Base-by-base conservation (phyloP, 2,329 filamentous ascomycete species). In the Hirsutella thompsonii region DNA sequence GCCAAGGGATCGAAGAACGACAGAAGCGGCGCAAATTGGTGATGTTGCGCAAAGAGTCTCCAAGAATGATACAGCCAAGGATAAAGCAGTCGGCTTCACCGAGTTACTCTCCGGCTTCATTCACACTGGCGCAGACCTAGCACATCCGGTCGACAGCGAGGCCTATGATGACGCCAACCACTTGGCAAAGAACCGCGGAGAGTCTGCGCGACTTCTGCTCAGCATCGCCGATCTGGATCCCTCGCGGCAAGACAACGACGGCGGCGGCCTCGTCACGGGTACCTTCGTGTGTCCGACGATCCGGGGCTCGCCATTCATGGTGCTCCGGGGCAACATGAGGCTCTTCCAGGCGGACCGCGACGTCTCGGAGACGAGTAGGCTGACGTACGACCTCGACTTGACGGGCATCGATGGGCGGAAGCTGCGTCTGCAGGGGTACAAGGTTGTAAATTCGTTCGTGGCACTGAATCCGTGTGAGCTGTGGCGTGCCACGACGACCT, bases 81-180 rank as follows among this genome's bases (percentile, higher is more conserved):
- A 5, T 14, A 5, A 13, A 5, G 21, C 74, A 0, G 67, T 79
- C 41, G 71, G 70, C 20, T 82, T 82, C 51, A 73, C 72, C 0
- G 77, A 82, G 53, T 69, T 79, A 43, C 79, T 82, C 75, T 67
- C 70, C 8, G 78, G 78, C 9, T 74, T 72, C 47, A 64, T 83
- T 6, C 23, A 26, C 11, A 26, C 6, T 20, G 72, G 77, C 47
- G 53, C 18, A 5, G 21, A 18, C 59, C 37, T 69, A 70, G 48
- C 56, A 21, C 52, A 52, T 5, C 61, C 63, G 9, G 67, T 73
- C 48, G 62, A 66, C 36, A 61, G 60, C 14, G 63, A 68, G n/a
- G 68, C 71, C 2, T 79, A 73, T 51, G 60, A 71, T 44, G 60
- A 69, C 18, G 72, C 72, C 2, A 67, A 67, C 34, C 67, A 69